These are phyloP conservation scores for Clonostachys byssicola DNA, from an alignment of 2,329 filamentous ascomycete genomes.

Conservation along the genomic window DNA sequence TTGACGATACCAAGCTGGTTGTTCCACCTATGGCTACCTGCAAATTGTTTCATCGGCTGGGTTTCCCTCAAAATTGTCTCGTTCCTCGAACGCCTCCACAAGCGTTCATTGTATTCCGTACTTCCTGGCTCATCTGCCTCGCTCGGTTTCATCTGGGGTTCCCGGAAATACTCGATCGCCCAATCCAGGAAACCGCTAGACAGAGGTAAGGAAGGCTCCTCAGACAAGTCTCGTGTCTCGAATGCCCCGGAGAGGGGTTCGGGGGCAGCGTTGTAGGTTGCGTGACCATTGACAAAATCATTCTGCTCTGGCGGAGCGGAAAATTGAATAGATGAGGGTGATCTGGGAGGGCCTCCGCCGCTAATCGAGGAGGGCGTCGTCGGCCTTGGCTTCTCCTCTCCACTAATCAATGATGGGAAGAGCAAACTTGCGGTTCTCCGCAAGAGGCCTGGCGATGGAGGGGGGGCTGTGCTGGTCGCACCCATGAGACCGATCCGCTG, in stretches of 20 bases:
- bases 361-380: slow-evolving; percentile 17
- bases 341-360: slow-evolving; percentile 11
- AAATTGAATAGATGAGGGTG: slow-evolving; percentile 31
- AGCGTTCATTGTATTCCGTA: slow-evolving; percentile 89
- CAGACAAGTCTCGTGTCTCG: slow-evolving; percentile 53
- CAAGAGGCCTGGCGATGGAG: slow-evolving; percentile 52
- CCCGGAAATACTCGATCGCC: slow-evolving; percentile 96
- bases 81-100: slow-evolving; percentile 91
- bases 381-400: slow-evolving; percentile 29
- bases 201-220: slow-evolving; percentile 66
- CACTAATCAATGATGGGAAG: slow-evolving; percentile 52
- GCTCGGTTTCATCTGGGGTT: slow-evolving; percentile 95
- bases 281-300: slow-evolving; percentile 60
- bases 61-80: slow-evolving; percentile 89
- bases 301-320: slow-evolving; percentile 67
- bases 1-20: slow-evolving; percentile 78
- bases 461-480: slow-evolving; percentile 30
- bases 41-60: slow-evolving; percentile 87
- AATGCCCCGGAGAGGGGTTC: slow-evolving; percentile 79
- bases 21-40: slow-evolving; percentile 83
- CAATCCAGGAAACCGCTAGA: slow-evolving; percentile 85
- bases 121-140: slow-evolving; percentile 96
- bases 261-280: slow-evolving; percentile 71
- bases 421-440: slow-evolving; percentile 61
- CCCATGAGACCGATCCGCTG: slow-evolving; percentile 38